phyloP scores from a whole-genome alignment of 106 monocot genomes.

The Acorus calamus region DNA sequence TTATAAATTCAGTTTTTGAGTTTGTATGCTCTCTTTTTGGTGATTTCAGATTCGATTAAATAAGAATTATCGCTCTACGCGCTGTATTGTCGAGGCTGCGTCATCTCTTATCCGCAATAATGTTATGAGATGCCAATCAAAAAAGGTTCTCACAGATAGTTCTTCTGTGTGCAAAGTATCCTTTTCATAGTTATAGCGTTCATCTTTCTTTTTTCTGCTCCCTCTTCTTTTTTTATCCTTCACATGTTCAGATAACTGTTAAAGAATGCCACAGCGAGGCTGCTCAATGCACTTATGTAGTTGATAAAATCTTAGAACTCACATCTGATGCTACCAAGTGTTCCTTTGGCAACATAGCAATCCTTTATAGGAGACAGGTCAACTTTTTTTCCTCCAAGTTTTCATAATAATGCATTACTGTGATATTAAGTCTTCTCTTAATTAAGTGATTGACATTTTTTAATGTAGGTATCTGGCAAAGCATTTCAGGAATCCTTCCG shows the following conservation, averaged over 20 bases:
- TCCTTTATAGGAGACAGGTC: constrained; percentile 89
- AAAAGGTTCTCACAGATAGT: constrained; percentile 69
- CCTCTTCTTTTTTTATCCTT: constrained; percentile 14
- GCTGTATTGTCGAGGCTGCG: constrained; percentile 88
- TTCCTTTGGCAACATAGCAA: constrained; percentile 54
- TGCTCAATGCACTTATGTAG: constrained; percentile 81
- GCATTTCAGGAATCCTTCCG: constrained; percentile 76
- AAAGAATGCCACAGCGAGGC: constrained; percentile 89
- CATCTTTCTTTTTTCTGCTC: background rate
- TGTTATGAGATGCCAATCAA: constrained; percentile 40
- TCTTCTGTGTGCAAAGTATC: constrained; percentile 68
- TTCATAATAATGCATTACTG: too few species aligned
- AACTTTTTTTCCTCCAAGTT: background rate
- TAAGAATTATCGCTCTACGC: constrained; percentile 87
- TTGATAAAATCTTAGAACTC: constrained; percentile 84
- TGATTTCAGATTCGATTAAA: constrained; percentile 57
- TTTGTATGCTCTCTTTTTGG: background rate
- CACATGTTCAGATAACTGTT: constrained; percentile 52
- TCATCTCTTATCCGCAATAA: constrained; percentile 74
- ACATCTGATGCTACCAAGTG: constrained; percentile 46
- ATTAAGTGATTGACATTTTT: background rate
- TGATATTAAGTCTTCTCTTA: too few species aligned
- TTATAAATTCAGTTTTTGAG: background rate
- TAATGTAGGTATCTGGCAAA: constrained; percentile 76
- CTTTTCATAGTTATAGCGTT: constrained; percentile 1